phyloP scores from a whole-genome alignment of 768 basidiomycete species.

The Boletales sp. region DNA sequence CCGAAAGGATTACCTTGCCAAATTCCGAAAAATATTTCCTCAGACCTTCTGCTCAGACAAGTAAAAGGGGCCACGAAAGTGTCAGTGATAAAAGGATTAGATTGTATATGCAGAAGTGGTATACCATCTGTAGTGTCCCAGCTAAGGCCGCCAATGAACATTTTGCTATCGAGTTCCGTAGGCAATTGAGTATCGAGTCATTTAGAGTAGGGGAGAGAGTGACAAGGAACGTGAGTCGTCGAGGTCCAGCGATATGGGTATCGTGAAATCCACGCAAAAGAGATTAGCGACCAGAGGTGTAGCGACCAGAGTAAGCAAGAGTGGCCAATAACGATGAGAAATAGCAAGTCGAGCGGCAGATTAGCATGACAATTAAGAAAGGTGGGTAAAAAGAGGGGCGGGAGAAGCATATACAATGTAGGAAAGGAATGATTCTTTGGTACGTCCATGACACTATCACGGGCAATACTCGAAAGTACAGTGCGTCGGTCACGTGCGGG shows the following conservation, averaged over 20 bases:
- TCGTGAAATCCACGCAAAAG: slow-evolving; percentile 32
- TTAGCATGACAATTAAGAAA: slow-evolving; percentile 28
- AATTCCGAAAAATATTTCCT: slow-evolving; percentile 76
- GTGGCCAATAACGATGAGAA: slow-evolving; percentile 24
- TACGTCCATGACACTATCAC: slow-evolving; percentile 27
- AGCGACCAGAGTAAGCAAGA: slow-evolving; percentile 30
- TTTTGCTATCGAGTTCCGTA: slow-evolving; percentile 59
- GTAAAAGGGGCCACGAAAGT: slow-evolving; percentile 12
- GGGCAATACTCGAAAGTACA: slow-evolving; percentile 12
- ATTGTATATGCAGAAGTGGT: slow-evolving; percentile 27
- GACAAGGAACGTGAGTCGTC: slow-evolving; percentile 26
- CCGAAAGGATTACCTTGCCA: slow-evolving; percentile 53
- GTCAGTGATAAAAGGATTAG: slow-evolving; percentile 25
- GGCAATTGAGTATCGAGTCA: slow-evolving; percentile 28
- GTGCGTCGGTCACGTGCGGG: slow-evolving; percentile 3
- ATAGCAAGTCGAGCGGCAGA: slow-evolving; percentile 23
- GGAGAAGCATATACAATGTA: slow-evolving; percentile 17
- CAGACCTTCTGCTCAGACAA: slow-evolving; percentile 48
- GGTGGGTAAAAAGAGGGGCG: slow-evolving; percentile 15
- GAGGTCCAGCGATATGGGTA: slow-evolving; percentile 36
- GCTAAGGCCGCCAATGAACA: slow-evolving; percentile 88
- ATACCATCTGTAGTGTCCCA: slow-evolving; percentile 93
- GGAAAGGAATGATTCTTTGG: slow-evolving; percentile 10
- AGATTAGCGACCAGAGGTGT: slow-evolving; percentile 34
- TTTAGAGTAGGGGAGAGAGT: slow-evolving; percentile 25